phyloP scores from a whole-genome alignment of 108 stramenopile genomes.

The Epithemia pelagica region DNA sequence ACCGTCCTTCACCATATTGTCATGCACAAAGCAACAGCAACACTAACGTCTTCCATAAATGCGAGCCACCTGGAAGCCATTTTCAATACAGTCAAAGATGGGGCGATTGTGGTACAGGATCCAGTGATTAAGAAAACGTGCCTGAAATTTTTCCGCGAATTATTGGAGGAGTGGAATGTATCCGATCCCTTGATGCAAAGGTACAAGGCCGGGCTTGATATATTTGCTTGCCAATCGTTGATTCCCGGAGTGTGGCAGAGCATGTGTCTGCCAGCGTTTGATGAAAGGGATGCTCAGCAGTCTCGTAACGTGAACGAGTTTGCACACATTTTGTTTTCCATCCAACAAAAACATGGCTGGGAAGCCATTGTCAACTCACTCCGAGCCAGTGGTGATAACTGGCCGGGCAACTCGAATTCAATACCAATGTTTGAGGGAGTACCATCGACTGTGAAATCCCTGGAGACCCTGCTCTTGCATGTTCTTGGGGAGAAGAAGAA shows the following conservation, averaged over 20 bases:
- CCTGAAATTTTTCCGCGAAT: conserved; percentile 45
- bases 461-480: not conserved
- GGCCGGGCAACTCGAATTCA: not conserved
- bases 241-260: not conserved
- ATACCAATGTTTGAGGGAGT: not conserved
- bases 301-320: conserved; percentile 7
- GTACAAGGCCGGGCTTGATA: not conserved
- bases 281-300: conserved; percentile 5
- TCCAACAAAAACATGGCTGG: not conserved
- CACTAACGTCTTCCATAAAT: conserved; percentile 45
- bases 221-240: conserved; percentile 1
- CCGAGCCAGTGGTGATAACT: not conserved
- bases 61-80: conserved; percentile 38
- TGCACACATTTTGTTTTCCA: not conserved
- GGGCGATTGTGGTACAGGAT: conserved; percentile 43
- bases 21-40: conserved; percentile 30
- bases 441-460: not conserved
- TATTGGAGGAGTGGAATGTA: conserved; percentile 44
- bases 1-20: conserved; percentile 48
- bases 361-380: not conserved
- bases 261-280: conserved; percentile 3
- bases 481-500: too few species aligned
- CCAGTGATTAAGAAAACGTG: conserved; percentile 61
- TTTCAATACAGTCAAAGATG: conserved; percentile 49
- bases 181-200: not conserved